Base-by-base conservation (phyloP, 805 yeast species). In the Barnettozyma botsteinii region DNA sequence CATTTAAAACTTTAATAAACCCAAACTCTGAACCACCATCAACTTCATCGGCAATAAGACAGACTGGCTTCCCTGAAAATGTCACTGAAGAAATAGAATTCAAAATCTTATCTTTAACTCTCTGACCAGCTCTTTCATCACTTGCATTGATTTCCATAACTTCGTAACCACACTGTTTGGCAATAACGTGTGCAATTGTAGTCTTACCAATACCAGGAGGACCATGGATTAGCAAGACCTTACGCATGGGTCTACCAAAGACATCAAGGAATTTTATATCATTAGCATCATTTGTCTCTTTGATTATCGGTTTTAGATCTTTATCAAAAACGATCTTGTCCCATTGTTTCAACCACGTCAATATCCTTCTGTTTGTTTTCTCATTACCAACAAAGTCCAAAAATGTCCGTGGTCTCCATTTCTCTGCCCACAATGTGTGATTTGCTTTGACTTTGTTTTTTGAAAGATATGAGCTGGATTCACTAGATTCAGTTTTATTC, bases 201-300 rank as follows among this genome's bases (percentile, higher is more conserved):
- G 94, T 84, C 52, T 84, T 84, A 19, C 94, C 94, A 36, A 81
- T 81, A 26, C 94, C 94, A 0, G 94, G 94, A 5, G 94, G 93
- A 0, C 98, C 98, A 56, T 82, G 87, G 10, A 93, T 72, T 30
- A 93, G 64, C 17, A 93, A 56, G 0, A 93, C 69, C 47, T 77
- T 81, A 38, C 72, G 71, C 13, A 59, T 64, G 0, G 89, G 89
- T 40, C 89, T 64, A 22, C 72, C 67, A 30, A 72, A 66, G 1
- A 76, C 74, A 53, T 81, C 87, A 1, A 42, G 31, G 5, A 46
- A 48, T 12, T 40, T 34, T 20, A 19, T 46, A n/a, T n/a, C n/a
- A 20, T 17, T 35, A 35, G 42, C 13, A 23, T 34, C 17, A 13
- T 23, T 26, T 23, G 47, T 45, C 6, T 43, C 24, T 30, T 52